phyloP scores from a whole-genome alignment of 2,329 filamentous ascomycete genomes.

The Nannizziopsis barbatae region DNA sequence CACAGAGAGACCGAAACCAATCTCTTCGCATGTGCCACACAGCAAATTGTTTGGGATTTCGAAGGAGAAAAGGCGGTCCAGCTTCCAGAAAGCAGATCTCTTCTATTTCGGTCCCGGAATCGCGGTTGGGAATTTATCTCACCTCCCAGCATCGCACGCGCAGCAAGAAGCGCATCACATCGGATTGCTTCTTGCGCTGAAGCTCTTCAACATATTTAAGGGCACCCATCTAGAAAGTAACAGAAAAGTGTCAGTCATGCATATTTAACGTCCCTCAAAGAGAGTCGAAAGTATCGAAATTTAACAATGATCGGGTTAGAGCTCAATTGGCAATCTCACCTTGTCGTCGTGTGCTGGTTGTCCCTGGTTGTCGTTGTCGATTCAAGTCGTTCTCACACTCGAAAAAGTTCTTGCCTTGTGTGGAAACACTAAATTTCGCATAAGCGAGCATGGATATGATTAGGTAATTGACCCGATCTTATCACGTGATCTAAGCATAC shows the following conservation, averaged over 20 bases:
- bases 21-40: conserved; percentile 15
- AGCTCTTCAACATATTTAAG: conserved; percentile 99
- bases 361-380: conserved; percentile 36
- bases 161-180: conserved; percentile 99
- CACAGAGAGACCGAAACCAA: conserved; percentile 28
- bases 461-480: conserved; percentile 16
- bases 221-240: conserved; percentile 73
- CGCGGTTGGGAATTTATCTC: conserved; percentile 25
- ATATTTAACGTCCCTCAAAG: neutral
- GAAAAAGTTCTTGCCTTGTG: conserved; percentile 32
- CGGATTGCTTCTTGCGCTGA: conserved; percentile 99
- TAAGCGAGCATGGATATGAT: conserved; percentile 27
- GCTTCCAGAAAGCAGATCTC: conserved; percentile 4
- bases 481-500: conserved; percentile 16
- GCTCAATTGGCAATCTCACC: conserved; percentile 24
- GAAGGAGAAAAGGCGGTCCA: neutral
- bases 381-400: conserved; percentile 23
- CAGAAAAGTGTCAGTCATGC: neutral
- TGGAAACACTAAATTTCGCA: conserved; percentile 31
- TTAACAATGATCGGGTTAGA: neutral
- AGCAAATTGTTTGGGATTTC: neutral
- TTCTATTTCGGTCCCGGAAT: neutral
- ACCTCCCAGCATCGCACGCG: conserved; percentile 99
- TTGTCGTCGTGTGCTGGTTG: conserved; percentile 36
- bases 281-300: no score